Base-by-base conservation (phyloP, 2,329 filamentous ascomycete genomes). In the Ophiocordyceps sinensis region DNA sequence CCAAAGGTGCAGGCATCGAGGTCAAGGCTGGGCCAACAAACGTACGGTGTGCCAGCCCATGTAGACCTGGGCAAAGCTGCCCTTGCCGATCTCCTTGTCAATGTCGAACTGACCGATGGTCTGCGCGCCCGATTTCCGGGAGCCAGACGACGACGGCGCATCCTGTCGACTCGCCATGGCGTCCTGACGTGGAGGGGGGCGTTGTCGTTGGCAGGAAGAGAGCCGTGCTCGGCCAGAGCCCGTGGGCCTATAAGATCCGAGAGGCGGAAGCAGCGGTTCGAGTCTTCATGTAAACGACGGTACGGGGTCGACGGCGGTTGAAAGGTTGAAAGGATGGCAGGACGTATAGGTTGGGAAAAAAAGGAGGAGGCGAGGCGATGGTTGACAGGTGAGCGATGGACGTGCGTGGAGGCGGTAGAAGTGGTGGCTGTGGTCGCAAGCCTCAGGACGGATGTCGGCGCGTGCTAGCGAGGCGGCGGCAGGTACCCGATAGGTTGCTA, bases 1-100 rank as follows among this genome's bases (percentile, higher is more conserved):
- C 19, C 19, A 19, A 19, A 3, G 19, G 19, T 19, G 19, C 19
- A 19, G 19, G 19, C 19, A 19, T 19, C 19, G 4, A 19, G 19
- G 19, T 19, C 19, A 19, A 19, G 19, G 19, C 19, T 19, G 19
- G 19, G 19, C 19, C 19, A 19, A 17, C 12, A 15, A 44, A 45
- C 49, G 38, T 45, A 94, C 87, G 66, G 82, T 82, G 64, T 93
- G 85, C 52, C 79, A 78, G 48, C 85, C 87, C 59, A 83, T 77
- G 61, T 91, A 96, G 50, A 98, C 91, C 51, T 87, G 87, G 49
- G 91, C 91, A 68, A 96, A 98, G 67, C 91, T 96, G 47, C 91
- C 91, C 66, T 91, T 91, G 48, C 91, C 91, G 59, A 96, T 95
- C 66, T 95, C 85, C 51, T 83, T 79, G 52, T 87, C 77, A 54